These are phyloP conservation scores for Penicillium subrubescens DNA, from an alignment of 495 filamentous ascomycete genomes.

Conservation along the genomic window DNA sequence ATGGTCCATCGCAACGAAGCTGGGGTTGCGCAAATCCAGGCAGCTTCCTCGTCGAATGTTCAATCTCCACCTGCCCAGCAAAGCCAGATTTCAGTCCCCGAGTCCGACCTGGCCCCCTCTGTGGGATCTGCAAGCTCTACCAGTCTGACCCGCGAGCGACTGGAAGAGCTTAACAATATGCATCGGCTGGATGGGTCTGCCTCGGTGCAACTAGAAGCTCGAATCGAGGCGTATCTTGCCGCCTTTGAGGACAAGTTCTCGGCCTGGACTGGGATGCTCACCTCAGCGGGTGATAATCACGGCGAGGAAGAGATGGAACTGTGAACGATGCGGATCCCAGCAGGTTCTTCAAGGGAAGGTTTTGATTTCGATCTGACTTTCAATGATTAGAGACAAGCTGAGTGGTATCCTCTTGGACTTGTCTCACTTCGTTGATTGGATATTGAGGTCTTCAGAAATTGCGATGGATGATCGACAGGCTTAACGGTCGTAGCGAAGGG, in stretches of 20 bases:
- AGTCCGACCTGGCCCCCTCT: neutral
- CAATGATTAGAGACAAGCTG: neutral
- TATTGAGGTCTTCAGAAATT: neutral
- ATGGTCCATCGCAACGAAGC: too few relatives aligned
- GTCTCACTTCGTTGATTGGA: neutral
- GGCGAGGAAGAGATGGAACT: slow-evolving; percentile 52
- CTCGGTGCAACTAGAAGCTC: neutral
- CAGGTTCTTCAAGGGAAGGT: neutral
- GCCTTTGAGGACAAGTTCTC: slow-evolving; percentile 38
- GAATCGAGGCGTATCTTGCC: slow-evolving; percentile 41
- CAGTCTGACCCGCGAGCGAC: neutral
- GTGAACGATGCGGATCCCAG: slow-evolving; percentile 14
- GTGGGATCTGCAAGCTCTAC: neutral
- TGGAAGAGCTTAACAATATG: neutral
- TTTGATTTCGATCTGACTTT: neutral
- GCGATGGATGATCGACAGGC: neutral
- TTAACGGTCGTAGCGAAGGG: neutral
- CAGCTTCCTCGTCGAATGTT: neutral
- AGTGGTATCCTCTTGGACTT: neutral
- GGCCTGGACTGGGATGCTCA: slow-evolving; percentile 47
- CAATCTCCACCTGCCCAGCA: neutral
- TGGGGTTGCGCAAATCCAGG: neutral
- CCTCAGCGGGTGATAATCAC: slow-evolving; percentile 52
- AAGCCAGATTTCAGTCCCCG: neutral
- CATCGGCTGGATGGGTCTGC: neutral